Evolutionary conservation across 768 basidiomycete species (phyloP).

Genomic region (Termitomyces heimii): DNA sequence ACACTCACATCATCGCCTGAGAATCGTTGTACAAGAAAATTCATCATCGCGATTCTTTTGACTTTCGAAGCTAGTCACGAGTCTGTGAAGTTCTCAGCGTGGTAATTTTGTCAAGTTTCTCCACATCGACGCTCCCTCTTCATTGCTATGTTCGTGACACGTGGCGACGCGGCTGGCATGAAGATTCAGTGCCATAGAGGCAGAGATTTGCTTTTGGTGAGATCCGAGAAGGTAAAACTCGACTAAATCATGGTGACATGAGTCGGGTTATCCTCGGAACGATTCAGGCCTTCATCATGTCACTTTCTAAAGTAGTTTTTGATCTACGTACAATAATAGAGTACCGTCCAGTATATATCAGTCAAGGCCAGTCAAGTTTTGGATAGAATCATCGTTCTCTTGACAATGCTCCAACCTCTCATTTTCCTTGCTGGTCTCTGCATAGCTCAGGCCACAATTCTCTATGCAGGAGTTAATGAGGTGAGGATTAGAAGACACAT

Average conservation of each 20-base stretch:
- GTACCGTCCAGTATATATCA: background rate
- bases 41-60: background rate
- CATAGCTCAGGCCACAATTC: conserved; percentile 21
- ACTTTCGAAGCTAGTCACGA: background rate
- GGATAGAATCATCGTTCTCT: conserved; percentile 1
- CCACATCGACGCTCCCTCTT: background rate
- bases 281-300: background rate
- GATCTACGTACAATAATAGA: background rate
- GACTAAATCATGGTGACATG: too few species aligned
- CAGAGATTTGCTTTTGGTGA: background rate
- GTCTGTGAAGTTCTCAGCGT: background rate
- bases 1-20: background rate
- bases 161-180: background rate
- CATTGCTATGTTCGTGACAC: background rate
- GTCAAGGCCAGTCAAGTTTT: background rate
- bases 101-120: background rate
- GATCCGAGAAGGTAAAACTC: background rate
- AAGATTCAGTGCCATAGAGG: background rate
- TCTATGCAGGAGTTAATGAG: conserved; percentile 43
- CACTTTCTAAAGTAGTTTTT: background rate
- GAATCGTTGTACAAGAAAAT: background rate
- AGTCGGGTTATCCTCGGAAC: background rate
- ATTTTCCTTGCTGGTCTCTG: conserved; percentile 6
- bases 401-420: background rate
- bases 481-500: conserved; percentile 15